Conservation (phyloP, 2,329 filamentous ascomycete species). For the Fusarium lateritium region DNA sequence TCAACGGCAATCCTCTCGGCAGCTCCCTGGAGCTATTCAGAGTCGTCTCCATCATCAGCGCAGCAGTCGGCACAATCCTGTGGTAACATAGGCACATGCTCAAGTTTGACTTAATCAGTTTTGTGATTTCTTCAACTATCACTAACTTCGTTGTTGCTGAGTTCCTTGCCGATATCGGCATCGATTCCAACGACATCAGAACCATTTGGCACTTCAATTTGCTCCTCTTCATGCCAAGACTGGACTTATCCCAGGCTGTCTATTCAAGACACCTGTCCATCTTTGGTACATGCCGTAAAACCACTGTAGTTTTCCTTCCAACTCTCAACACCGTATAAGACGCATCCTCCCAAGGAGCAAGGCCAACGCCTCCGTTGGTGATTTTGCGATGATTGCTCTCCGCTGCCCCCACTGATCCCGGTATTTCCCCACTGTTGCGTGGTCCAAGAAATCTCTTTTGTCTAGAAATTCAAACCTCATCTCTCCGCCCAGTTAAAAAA, state of each 20-base stretch:
- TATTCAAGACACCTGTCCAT: conserved; percentile 21
- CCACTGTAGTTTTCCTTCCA: conserved; percentile 34
- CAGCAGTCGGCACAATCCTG: neutral
- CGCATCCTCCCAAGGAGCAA: conserved; percentile 18
- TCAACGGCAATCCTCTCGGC: neutral
- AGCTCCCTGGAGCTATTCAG: neutral
- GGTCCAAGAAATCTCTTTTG: conserved; percentile 47
- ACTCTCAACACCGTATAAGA: conserved; percentile 34
- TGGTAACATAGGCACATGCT: neutral
- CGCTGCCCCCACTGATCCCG: conserved; percentile 32
- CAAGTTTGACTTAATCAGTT: conserved; percentile 11
- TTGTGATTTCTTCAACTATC: conserved; percentile 16
- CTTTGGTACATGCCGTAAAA: conserved; percentile 26
- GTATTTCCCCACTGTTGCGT: conserved; percentile 35
- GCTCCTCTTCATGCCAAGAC: conserved; percentile 25
- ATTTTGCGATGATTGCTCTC: conserved; percentile 43
- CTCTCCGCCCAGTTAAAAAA: conserved; percentile 28
- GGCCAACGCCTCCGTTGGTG: conserved; percentile 29
- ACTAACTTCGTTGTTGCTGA: conserved; percentile 10
- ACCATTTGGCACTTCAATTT: conserved; percentile 20
- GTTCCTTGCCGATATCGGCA: neutral
- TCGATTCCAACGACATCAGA: conserved; percentile 1
- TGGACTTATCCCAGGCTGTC: neutral
- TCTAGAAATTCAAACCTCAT: conserved; percentile 47
- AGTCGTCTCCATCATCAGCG: neutral